These are phyloP conservation scores for Leishmania tarentolae DNA, from an alignment of 208 protist genomes.

Conservation along the genomic window DNA sequence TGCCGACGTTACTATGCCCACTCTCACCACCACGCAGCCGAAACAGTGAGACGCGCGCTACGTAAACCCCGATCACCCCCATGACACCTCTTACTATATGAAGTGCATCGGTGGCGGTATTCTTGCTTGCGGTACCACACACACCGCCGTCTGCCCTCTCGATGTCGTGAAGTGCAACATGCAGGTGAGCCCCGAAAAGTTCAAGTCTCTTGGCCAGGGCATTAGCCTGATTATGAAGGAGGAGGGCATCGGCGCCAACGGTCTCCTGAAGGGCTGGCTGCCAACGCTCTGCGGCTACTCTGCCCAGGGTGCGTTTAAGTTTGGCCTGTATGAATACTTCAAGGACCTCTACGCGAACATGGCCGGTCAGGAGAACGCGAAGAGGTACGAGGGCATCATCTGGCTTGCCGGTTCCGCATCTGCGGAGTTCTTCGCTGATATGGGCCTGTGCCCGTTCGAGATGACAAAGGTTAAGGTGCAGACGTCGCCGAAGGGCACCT, in stretches of 20 bases:
- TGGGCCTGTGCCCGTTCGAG: constrained; percentile 96
- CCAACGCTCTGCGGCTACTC: constrained; percentile 94
- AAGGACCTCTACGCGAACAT: constrained; percentile 91
- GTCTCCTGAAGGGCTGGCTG: constrained; percentile 90
- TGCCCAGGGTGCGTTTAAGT: constrained; percentile 93
- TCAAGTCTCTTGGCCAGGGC: constrained; percentile 77
- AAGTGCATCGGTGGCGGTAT: constrained; percentile 94
- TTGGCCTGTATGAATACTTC: constrained; percentile 95
- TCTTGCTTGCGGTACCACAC: constrained; percentile 94
- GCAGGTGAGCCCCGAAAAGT: constrained; percentile 92
- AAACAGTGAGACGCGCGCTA: constrained; percentile 81
- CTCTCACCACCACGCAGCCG: constrained; percentile 4
- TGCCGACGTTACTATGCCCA: not conserved
- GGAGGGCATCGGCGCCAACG: constrained; percentile 72
- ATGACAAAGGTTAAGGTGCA: constrained; percentile 94
- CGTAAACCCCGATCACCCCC: constrained; percentile 63
- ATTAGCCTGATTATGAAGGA: constrained; percentile 62
- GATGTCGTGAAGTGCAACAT: constrained; percentile 97
- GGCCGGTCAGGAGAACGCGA: constrained; percentile 86
- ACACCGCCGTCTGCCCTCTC: constrained; percentile 94
- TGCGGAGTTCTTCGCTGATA: constrained; percentile 97
- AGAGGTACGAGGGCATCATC: constrained; percentile 75
- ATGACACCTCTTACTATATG: constrained; percentile 89
- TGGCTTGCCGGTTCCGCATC: constrained; percentile 92
- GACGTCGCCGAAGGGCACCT: constrained; percentile 83